Evolutionary conservation across 345 rosid genomes (phyloP), one percentile per base, ranked within the genome.

Genomic region (Eucalyptus leucophloia): DNA sequence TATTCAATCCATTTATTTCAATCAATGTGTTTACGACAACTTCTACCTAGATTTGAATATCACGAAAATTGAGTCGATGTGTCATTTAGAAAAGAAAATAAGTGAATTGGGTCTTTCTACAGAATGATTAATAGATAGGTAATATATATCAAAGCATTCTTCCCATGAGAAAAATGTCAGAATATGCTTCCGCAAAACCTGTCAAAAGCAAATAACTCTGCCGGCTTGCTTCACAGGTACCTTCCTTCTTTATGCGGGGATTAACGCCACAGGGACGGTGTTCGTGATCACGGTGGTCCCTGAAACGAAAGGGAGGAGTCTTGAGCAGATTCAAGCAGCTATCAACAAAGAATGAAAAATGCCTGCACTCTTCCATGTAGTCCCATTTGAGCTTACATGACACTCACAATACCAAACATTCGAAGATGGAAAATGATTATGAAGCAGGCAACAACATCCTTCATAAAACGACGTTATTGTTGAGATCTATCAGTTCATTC

Each of bases 141-240:
- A 65, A 10, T 3, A 65, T 15, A 7, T 30, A 15, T 32, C 1
- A 4, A 34, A 49, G 14, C 26, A 16, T 54, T n/a, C 7, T 54
- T 34, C 56, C 37, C 17, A 7, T 10, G 21, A 86, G 87, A 86
- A 54, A 49, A 13, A 60, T 49, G 53, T 10, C 7, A 56, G 26
- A n/a, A 49, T 86, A 28, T 86, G 87, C 51, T 32, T 47, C 28
- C 12, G 18, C 10, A 37, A 19, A 42, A 32, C 50, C 40, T 18
- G 77, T 65, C 1, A 17, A 65, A 30, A 65, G 37, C 37, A n/a
- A 65, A n/a, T 65, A n/a, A 30, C 77, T 65, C 32, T 4, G 4
- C 37, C 1, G 2, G 37, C 77, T 49, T 19, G 47, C 37, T 56
- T 67, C 50, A 42, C 91, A 94, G 97, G 97, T 88, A 94, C 90